phyloP scores from a whole-genome alignment of 495 filamentous ascomycete species.

The Penicillium canariense region DNA sequence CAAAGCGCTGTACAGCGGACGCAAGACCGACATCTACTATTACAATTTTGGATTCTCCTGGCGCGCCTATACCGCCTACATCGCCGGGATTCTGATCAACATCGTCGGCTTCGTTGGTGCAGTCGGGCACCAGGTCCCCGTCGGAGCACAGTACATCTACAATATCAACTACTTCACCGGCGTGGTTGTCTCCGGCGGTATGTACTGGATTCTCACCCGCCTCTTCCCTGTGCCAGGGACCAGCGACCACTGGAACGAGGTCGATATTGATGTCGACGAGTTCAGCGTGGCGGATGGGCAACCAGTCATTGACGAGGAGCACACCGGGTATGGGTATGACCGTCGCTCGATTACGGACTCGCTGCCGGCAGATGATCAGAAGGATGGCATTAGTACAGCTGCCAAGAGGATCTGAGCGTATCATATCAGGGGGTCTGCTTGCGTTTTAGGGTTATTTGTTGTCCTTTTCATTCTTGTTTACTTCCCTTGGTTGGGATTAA shows the following conservation, averaged over 20 bases:
- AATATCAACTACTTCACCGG: constrained; percentile 88
- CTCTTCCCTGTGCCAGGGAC: constrained; percentile 70
- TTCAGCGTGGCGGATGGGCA: constrained; percentile 42
- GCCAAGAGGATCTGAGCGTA: constrained; percentile 16
- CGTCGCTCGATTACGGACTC: constrained; percentile 14
- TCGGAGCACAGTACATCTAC: constrained; percentile 84
- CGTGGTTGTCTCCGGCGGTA: constrained; percentile 62
- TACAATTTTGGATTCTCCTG: constrained; percentile 73
- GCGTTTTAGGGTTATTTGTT: no score
- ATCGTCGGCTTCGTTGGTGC: constrained; percentile 89
- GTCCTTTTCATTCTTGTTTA: no score
- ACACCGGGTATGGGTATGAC: constrained; percentile 3
- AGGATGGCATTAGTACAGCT: constrained; percentile 15
- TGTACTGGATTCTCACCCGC: constrained; percentile 70
- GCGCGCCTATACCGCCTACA: constrained; percentile 80
- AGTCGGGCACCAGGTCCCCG: constrained; percentile 66
- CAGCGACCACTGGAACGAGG: constrained; percentile 78
- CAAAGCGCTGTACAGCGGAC: constrained; percentile 74
- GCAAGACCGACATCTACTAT: constrained; percentile 66
- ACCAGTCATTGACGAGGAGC: constrained; percentile 32
- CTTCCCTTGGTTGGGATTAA: no score
- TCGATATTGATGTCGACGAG: constrained; percentile 57
- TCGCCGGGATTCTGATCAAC: constrained; percentile 85
- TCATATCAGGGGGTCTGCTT: neutral
- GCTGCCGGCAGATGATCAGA: constrained; percentile 20